phyloP scores from a whole-genome alignment of 164 flowering plant species.

The Magnolia officinalis region DNA sequence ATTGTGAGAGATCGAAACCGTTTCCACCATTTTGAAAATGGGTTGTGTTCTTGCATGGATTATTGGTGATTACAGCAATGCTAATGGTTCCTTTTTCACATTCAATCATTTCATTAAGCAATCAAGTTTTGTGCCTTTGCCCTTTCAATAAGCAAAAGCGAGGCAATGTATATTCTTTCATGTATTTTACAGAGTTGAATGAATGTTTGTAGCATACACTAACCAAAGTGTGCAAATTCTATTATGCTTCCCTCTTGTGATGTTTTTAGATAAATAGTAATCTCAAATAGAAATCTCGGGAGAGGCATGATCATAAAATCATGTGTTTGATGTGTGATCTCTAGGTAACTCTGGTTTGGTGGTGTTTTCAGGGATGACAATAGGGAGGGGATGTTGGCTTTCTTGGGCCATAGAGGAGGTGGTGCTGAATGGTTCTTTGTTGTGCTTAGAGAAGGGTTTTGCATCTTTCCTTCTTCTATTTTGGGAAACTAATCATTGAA shows the following conservation, averaged over 20 bases:
- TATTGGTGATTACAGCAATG: slow-evolving; percentile 8
- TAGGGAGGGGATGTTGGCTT: background rate
- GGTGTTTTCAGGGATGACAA: background rate
- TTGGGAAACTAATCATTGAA: background rate
- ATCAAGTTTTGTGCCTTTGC: background rate
- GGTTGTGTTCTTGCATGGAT: slow-evolving; percentile 16
- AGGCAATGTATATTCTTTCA: background rate
- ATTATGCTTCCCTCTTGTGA: too few relatives aligned
- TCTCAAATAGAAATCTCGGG: background rate
- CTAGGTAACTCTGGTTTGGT: background rate
- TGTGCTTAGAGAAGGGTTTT: background rate
- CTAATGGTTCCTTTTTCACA: background rate
- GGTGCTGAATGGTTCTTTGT: background rate
- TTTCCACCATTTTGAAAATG: slow-evolving; percentile 21
- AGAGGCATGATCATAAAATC: background rate
- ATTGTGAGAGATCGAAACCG: slow-evolving; percentile 16
- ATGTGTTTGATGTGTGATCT: background rate
- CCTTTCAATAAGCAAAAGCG: background rate
- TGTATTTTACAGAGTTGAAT: background rate
- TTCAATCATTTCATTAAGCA: too few relatives aligned
- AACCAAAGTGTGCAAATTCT: background rate
- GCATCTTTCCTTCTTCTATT: background rate
- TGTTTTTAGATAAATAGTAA: too few relatives aligned
- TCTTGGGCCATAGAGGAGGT: background rate
- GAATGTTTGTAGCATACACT: background rate